Percentiles rank a stretch among this genome's conserved stretches.
Conservation (phyloP, 1,139 yeast genomes). For the Kodamaea suecica region DNA sequence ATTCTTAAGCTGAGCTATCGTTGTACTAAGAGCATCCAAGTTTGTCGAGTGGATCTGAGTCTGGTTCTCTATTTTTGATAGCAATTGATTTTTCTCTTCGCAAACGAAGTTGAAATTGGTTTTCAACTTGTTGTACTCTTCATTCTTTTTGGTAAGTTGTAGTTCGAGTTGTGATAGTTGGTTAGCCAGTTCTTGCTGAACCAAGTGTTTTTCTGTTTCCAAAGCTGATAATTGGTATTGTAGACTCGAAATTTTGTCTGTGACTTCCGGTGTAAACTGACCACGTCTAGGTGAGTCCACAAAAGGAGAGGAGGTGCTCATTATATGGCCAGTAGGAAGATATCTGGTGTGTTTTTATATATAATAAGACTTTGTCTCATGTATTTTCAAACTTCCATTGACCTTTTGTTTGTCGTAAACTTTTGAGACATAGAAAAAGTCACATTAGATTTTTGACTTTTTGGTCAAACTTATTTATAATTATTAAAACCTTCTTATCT, state of each 20-base stretch:
- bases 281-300: slow-evolving; percentile 33
- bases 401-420: too few relatives aligned
- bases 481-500: background rate
- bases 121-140: slow-evolving; percentile 38
- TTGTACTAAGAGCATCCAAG: slow-evolving; percentile 35
- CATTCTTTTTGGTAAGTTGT: slow-evolving; percentile 29
- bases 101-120: slow-evolving; percentile 56
- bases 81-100: slow-evolving; percentile 54
- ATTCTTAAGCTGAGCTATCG: slow-evolving; percentile 17
- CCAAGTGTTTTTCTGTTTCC: slow-evolving; percentile 32
- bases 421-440: too few relatives aligned
- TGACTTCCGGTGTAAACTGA: background rate
- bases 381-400: too few relatives aligned
- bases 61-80: slow-evolving; percentile 47
- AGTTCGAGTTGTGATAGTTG: slow-evolving; percentile 29
- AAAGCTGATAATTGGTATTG: slow-evolving; percentile 30
- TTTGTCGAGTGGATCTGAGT: slow-evolving; percentile 42
- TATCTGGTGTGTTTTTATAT: too few relatives aligned
- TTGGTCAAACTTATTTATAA: too few relatives aligned
- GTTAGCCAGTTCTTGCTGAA: slow-evolving; percentile 33
- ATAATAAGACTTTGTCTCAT: too few relatives aligned
- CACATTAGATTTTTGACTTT: too few relatives aligned
- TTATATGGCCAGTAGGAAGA: background rate
- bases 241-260: slow-evolving; percentile 20
- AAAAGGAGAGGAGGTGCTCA: slow-evolving; percentile 37